Conservation (phyloP, 805 yeast species). For the Hanseniaspora hatyaiensis region DNA sequence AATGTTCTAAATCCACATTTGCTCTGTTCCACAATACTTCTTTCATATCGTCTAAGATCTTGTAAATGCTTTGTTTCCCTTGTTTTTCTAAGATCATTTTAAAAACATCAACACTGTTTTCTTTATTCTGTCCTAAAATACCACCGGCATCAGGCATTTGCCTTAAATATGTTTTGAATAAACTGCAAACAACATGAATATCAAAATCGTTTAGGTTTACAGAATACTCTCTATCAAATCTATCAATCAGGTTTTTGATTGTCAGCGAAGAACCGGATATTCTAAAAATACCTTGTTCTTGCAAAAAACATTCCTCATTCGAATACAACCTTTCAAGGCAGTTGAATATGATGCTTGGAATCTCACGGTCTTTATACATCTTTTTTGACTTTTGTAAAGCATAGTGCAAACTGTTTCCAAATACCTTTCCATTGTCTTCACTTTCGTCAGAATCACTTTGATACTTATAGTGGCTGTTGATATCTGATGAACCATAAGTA, state of each 20-base stretch:
- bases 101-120: conserved; percentile 26
- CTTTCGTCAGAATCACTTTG: no score
- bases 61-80: conserved; percentile 25
- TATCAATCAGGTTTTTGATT: conserved; percentile 55
- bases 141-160: conserved; percentile 48
- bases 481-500: conserved; percentile 13
- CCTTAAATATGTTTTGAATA: conserved; percentile 70
- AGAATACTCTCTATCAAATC: conserved; percentile 57
- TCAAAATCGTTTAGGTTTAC: conserved; percentile 41
- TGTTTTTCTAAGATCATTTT: conserved; percentile 26
- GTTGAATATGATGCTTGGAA: conserved; percentile 66
- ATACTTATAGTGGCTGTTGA: no score
- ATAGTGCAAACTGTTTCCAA: conserved; percentile 51
- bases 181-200: conserved; percentile 76
- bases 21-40: conserved; percentile 17
- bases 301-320: conserved; percentile 49
- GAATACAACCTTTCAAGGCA: conserved; percentile 54
- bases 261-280: conserved; percentile 77
- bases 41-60: background rate
- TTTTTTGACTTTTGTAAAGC: conserved; percentile 44
- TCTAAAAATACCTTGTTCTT: conserved; percentile 84
- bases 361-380: conserved; percentile 28
- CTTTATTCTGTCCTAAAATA: conserved; percentile 42
- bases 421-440: conserved; percentile 31
- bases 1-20: conserved; percentile 42